phyloP scores from a whole-genome alignment of 768 basidiomycete genomes.

The Xanthoconium purpureum region DNA sequence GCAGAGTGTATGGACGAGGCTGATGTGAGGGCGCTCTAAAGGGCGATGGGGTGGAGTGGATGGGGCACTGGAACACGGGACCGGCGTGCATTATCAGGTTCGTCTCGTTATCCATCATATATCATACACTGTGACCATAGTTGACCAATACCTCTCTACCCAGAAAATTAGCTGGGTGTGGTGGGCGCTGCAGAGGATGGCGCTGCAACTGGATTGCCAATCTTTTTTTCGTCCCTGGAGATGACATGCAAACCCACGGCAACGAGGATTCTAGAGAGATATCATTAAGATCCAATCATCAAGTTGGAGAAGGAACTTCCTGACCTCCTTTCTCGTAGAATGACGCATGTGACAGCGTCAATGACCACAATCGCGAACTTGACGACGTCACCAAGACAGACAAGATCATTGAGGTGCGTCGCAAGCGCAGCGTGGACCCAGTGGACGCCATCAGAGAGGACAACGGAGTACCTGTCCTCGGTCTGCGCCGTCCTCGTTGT shows the following conservation, averaged over 20 bases:
- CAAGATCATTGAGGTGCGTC: slow-evolving; percentile 78
- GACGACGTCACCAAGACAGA: slow-evolving; percentile 57
- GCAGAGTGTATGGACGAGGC: too few relatives aligned
- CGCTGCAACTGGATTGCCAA: slow-evolving; percentile 57
- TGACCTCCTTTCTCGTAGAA: slow-evolving; percentile 75
- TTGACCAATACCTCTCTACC: too few relatives aligned
- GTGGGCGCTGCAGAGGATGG: slow-evolving; percentile 9
- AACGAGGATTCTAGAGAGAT: slow-evolving; percentile 65
- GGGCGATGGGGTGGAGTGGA: too few relatives aligned
- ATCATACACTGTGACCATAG: too few relatives aligned
- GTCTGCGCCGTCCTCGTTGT: slow-evolving; percentile 28
- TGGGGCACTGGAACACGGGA: too few relatives aligned
- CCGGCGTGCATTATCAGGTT: too few relatives aligned
- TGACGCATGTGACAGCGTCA: slow-evolving; percentile 75
- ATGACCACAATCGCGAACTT: slow-evolving; percentile 69
- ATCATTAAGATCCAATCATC: too few relatives aligned
- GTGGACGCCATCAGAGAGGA: slow-evolving; percentile 84
- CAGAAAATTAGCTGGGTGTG: too few relatives aligned
- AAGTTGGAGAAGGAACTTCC: slow-evolving; percentile 14
- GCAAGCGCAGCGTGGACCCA: slow-evolving; percentile 94
- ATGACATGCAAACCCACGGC: slow-evolving; percentile 64
- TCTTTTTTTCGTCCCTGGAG: slow-evolving; percentile 57
- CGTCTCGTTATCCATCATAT: too few relatives aligned
- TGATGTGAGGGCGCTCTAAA: too few relatives aligned
- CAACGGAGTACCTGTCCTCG: slow-evolving; percentile 68